Conservation (phyloP, 1,284 basidiomycete genomes). For the Sanguinoderma infundibulare region DNA sequence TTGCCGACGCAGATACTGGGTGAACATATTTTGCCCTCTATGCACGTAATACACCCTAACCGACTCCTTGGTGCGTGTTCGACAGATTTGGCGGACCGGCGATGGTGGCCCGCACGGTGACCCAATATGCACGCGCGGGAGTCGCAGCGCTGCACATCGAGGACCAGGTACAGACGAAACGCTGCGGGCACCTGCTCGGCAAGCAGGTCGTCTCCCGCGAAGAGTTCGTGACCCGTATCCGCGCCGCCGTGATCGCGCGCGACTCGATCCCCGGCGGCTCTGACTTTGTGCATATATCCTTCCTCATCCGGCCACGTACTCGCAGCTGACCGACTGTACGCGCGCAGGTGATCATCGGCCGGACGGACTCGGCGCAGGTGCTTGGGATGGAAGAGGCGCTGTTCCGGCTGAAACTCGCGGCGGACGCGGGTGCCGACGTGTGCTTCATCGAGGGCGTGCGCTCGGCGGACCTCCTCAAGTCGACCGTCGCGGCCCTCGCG, state of each 20-base stretch:
- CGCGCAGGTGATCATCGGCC: conserved; percentile 68
- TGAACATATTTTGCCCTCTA: conserved; percentile 29
- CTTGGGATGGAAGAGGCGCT: conserved; percentile 84
- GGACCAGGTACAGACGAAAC: conserved; percentile 84
- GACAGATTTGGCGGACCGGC: conserved; percentile 75
- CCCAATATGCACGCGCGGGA: conserved; percentile 71
- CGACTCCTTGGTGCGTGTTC: background rate
- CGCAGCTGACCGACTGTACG: background rate
- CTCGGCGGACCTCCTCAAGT: conserved; percentile 66
- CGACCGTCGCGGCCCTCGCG: conserved; percentile 66
- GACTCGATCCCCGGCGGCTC: conserved; percentile 73
- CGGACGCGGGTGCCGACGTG: conserved; percentile 79
- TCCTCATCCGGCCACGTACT: background rate
- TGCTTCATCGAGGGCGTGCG: conserved; percentile 86
- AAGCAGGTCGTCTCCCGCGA: conserved; percentile 82
- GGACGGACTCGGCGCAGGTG: conserved; percentile 83
- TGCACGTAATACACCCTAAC: background rate
- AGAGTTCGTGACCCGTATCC: conserved; percentile 77
- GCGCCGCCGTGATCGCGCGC: conserved; percentile 76
- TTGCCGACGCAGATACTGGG: conserved; percentile 85
- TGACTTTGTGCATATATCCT: conserved; percentile 50
- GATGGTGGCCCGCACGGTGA: conserved; percentile 79
- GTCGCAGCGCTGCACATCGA: conserved; percentile 83
- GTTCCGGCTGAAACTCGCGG: conserved; percentile 68
- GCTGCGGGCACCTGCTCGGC: conserved; percentile 81